phyloP scores from a whole-genome alignment of 1,139 yeast species.

The Nakaseomyces nivariensis region DNA sequence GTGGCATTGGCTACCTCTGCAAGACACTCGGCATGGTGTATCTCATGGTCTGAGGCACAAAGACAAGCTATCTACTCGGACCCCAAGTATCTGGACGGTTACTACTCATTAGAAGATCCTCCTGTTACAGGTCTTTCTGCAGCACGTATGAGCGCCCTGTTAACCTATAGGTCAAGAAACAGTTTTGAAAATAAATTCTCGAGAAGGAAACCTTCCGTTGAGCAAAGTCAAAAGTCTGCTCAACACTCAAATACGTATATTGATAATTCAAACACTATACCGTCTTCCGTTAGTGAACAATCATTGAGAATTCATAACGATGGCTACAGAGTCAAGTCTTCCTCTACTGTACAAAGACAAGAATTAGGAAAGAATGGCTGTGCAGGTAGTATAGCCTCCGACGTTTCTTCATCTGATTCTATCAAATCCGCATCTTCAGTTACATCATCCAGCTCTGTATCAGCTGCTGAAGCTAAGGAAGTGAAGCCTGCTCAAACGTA shows the following conservation, averaged over 20 bases:
- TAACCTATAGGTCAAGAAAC: constrained; percentile 86
- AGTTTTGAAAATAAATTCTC: constrained; percentile 89
- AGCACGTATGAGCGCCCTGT: constrained; percentile 92
- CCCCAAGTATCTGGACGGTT: constrained; percentile 85
- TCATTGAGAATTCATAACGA: constrained; percentile 59
- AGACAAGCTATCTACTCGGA: constrained; percentile 92
- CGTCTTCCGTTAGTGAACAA: constrained; percentile 38
- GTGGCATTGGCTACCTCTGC: constrained; percentile 93
- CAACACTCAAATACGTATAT: background rate
- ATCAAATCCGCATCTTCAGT: constrained; percentile 22
- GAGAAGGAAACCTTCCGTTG: constrained; percentile 48
- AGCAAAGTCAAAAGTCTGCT: constrained; percentile 16
- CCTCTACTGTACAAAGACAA: background rate
- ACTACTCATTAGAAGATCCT: constrained; percentile 63
- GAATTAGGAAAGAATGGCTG: constrained; percentile 1
- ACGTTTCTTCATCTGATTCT: constrained; percentile 16
- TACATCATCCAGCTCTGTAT: constrained; percentile 18
- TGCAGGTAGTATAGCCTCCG: constrained; percentile 13
- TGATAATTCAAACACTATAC: constrained; percentile 12
- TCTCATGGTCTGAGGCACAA: constrained; percentile 98
- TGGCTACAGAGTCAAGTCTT: constrained; percentile 32
- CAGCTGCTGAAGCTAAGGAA: constrained; percentile 15
- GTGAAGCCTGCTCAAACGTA: constrained; percentile 63
- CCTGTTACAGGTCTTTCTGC: constrained; percentile 87
- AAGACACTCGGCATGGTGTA: constrained; percentile 95